Base-by-base conservation (phyloP, 2,329 filamentous ascomycete species). In the Ophiostoma sp. region DNA sequence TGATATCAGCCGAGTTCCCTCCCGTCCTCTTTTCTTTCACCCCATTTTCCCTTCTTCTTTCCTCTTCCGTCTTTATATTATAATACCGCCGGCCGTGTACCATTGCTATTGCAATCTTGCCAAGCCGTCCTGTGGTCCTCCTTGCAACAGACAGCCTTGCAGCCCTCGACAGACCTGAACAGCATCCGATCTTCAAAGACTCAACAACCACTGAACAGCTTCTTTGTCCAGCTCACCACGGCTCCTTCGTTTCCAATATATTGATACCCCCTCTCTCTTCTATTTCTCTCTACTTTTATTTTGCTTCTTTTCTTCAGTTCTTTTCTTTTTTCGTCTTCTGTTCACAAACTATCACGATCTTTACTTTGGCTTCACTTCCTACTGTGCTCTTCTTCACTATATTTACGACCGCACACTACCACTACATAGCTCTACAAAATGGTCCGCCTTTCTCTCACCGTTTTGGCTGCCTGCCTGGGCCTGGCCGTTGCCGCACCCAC, bases 401-500 rank as follows among this genome's bases (percentile, higher is more conserved):
- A 17, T 20, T 20, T 6, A 27, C n/a, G 8, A 27, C 11, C 52
- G 13, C 52, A 15, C 20, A 48, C 3, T 17, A 48, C 44, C 44
- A 20, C 20, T n/a, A 8, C 36, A 39, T 39, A 39, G 13, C 10
- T 10, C 36, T 39, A 39, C 20, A 48, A 36, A 48, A 66, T n/a
- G 65, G 39, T 11, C 27, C 23, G 31, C 6, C 31, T 65, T 33
- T 23, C 48, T 15, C 0, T 68, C 60, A 52, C 27, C 20, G 20
- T 39, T 31, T 5, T 69, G 20, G 54, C 20, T 36, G 33, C 67
- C 33, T 7, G 23, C n/a, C 17, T 67, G 20, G 3, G 57, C 35
- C 41, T 67, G n/a, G 39, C 48, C n/a, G 31, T 48, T 15, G 66
- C 67, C 10, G 66, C 41, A 10, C 36, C 70, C 3, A 68, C 68